Evolutionary conservation across 2,329 filamentous ascomycete species (phyloP).

Genomic region (Claviceps africana): DNA sequence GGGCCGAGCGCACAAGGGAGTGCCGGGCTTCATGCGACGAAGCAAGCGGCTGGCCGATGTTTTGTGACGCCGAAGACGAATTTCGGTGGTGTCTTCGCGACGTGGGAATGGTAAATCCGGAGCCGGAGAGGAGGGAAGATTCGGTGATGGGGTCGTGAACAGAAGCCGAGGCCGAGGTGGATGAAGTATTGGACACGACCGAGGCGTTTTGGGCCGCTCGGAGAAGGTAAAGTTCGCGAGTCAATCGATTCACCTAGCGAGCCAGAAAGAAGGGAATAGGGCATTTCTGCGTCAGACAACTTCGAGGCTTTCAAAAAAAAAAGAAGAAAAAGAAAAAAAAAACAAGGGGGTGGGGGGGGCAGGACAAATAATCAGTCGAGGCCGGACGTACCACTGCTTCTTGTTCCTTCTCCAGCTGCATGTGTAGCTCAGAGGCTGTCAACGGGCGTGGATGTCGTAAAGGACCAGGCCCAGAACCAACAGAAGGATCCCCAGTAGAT

Average conservation of each 20-base stretch:
- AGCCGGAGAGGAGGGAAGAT: conserved; percentile 39
- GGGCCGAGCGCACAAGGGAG: conserved; percentile 31
- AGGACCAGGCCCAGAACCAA: conserved; percentile 51
- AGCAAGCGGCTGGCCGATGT: conserved; percentile 23
- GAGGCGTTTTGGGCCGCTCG: conserved; percentile 56
- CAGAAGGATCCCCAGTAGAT: conserved; percentile 21
- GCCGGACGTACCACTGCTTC: conserved; percentile 62
- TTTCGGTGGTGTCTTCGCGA: conserved; percentile 43
- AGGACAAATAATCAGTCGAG: too few species aligned
- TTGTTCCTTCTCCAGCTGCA: conserved; percentile 86
- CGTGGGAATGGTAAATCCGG: conserved; percentile 43
- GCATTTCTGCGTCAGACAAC: not conserved
- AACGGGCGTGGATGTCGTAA: conserved; percentile 75
- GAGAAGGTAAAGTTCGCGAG: conserved; percentile 75
- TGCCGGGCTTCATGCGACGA: conserved; percentile 25
- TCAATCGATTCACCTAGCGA: conserved; percentile 73
- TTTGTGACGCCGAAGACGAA: conserved; percentile 42
- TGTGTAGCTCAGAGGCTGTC: conserved; percentile 77
- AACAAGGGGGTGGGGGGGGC: too few species aligned
- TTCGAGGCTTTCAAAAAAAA: not conserved
- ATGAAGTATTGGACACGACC: conserved; percentile 51
- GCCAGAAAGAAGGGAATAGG: not conserved
- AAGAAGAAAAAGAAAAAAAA: too few species aligned
- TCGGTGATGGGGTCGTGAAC: conserved; percentile 34
- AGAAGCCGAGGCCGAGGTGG: conserved; percentile 40